Evolutionary conservation across 306 rosid genomes (phyloP).

Genomic region (Lathyrus sativus): DNA sequence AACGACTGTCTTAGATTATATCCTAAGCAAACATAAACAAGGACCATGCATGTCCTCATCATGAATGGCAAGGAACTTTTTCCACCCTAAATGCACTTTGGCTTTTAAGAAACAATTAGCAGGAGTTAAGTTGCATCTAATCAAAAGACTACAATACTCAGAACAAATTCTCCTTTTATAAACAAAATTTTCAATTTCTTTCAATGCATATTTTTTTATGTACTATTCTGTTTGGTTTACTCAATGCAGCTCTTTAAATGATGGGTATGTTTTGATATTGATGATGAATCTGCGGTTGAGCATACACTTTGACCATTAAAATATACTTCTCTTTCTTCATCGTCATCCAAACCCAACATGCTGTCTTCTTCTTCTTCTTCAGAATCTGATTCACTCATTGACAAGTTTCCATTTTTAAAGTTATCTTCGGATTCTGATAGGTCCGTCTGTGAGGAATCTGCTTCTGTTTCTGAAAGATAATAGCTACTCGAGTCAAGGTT

Average conservation of each 20-base stretch:
- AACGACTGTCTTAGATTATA: neutral
- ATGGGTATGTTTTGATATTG: constrained; percentile 36
- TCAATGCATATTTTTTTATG: constrained; percentile 24
- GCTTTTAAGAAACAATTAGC: no score
- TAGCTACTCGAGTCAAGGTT: constrained; percentile 35
- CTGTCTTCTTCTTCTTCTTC: constrained; percentile 52
- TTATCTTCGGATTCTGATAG: constrained; percentile 51
- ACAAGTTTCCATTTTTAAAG: constrained; percentile 39
- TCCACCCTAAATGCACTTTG: no score
- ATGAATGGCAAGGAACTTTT: neutral
- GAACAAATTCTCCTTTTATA: neutral
- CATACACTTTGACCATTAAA: constrained; percentile 32
- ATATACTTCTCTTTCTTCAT: constrained; percentile 42
- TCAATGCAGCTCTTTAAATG: constrained; percentile 19
- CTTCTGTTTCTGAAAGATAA: constrained; percentile 43
- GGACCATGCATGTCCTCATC: neutral
- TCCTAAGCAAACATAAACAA: neutral
- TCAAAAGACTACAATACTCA: neutral
- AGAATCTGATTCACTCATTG: constrained; percentile 54
- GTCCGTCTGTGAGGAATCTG: constrained; percentile 41
- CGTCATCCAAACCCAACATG: constrained; percentile 37
- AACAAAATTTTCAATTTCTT: constrained; percentile 26
- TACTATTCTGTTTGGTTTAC: constrained; percentile 10
- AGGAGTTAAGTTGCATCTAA: neutral
- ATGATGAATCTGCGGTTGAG: constrained; percentile 32